Evolutionary conservation across 768 basidiomycete species (phyloP).

Genomic region (Amyloporia xantha): DNA sequence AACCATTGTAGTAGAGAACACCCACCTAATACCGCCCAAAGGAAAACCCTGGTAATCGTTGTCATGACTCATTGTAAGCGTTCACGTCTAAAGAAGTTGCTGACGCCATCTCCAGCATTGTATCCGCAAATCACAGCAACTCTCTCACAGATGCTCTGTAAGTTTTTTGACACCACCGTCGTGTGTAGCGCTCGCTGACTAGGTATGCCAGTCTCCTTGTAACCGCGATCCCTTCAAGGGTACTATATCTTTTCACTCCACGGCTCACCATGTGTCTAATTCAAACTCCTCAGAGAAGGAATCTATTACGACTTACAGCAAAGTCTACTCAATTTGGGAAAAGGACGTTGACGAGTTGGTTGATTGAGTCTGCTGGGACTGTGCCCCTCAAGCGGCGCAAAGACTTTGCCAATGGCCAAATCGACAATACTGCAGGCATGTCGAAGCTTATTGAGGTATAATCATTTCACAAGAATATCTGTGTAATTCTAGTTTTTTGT

Average conservation of each 20-base stretch:
- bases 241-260: slow-evolving; percentile 22
- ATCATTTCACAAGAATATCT: background rate
- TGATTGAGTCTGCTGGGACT: slow-evolving; percentile 84
- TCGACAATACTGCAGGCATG: slow-evolving; percentile 70
- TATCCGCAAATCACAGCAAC: slow-evolving; percentile 84
- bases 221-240: slow-evolving; percentile 65
- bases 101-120: too few relatives aligned
- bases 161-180: slow-evolving; percentile 19
- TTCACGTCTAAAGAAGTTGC: too few relatives aligned
- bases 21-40: slow-evolving; percentile 58
- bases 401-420: slow-evolving; percentile 48
- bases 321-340: slow-evolving; percentile 84
- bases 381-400: slow-evolving; percentile 75
- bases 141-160: slow-evolving; percentile 83
- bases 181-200: background rate
- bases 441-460: slow-evolving; percentile 56
- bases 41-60: slow-evolving; percentile 65
- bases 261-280: background rate
- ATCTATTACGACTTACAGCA: slow-evolving; percentile 78
- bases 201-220: slow-evolving; percentile 51
- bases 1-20: slow-evolving; percentile 78
- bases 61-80: too few relatives aligned
- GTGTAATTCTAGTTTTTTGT: slow-evolving; percentile 1
- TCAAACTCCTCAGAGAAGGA: slow-evolving; percentile 55
- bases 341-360: slow-evolving; percentile 82